phyloP scores from a whole-genome alignment of 73 alveolate genomes.

The Uronychia binucleata region DNA sequence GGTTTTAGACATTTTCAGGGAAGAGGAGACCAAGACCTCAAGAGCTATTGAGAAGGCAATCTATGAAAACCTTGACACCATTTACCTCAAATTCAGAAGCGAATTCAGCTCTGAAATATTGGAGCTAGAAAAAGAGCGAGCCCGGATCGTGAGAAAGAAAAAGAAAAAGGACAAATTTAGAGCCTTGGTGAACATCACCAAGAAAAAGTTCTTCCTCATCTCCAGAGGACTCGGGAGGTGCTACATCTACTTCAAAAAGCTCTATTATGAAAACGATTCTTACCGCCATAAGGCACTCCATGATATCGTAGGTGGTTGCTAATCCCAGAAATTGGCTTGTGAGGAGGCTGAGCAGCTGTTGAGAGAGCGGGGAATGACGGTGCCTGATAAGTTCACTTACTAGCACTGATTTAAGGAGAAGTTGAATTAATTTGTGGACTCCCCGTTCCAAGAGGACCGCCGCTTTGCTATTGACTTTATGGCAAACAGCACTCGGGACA shows the following conservation, averaged over 20 bases:
- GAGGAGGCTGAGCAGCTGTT: neutral
- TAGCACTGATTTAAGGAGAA: neutral
- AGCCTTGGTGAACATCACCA: slow-evolving; percentile 16
- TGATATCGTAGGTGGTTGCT: neutral
- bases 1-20: slow-evolving; percentile 36
- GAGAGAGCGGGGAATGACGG: neutral
- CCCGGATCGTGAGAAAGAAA: slow-evolving; percentile 40
- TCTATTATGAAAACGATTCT: slow-evolving; percentile 64
- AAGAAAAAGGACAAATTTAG: slow-evolving; percentile 50
- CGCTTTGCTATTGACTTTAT: neutral
- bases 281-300: slow-evolving; percentile 39
- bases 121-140: slow-evolving; percentile 60
- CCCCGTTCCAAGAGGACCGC: neutral
- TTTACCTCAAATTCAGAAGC: slow-evolving; percentile 21
- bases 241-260: slow-evolving; percentile 40
- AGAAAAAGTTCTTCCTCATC: slow-evolving; percentile 20
- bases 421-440: neutral
- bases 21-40: slow-evolving; percentile 34
- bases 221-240: slow-evolving; percentile 26
- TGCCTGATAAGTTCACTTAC: neutral
- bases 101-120: slow-evolving; percentile 24
- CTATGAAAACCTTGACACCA: slow-evolving; percentile 35
- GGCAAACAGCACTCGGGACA: neutral
- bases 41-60: slow-evolving; percentile 38
- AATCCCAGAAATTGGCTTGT: neutral